Percentiles rank a stretch among this genome's conserved stretches.
Evolutionary conservation across 2,329 filamentous ascomycete species (phyloP).

Genomic region (Colletotrichum simmondsii): DNA sequence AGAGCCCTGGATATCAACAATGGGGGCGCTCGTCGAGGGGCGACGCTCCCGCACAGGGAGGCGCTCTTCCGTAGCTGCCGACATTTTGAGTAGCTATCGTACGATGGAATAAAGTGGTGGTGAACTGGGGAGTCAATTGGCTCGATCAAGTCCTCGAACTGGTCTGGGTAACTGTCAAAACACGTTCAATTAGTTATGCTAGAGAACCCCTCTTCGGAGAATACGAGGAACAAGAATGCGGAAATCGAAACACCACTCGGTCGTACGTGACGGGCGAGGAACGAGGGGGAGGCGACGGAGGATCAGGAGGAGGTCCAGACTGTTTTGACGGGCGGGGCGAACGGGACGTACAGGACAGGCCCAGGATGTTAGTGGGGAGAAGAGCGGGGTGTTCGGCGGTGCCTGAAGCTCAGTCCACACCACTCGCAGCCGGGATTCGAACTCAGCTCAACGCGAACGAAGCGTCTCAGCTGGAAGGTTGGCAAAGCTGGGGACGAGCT

Average conservation of each 20-base stretch:
- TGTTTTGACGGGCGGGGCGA: constrained; percentile 18
- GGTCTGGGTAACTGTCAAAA: neutral
- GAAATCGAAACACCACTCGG: constrained; percentile 15
- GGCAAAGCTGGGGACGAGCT: neutral
- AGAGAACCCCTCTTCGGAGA: neutral
- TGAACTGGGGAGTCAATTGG: constrained; percentile 9
- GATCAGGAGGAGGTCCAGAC: constrained; percentile 23
- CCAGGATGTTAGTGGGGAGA: constrained; percentile 30
- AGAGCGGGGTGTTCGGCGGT: constrained; percentile 28
- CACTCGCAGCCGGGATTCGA: constrained; percentile 17
- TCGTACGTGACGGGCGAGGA: neutral
- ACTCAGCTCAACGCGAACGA: constrained; percentile 9
- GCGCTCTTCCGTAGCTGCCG: constrained; percentile 41
- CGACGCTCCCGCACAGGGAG: constrained; percentile 77
- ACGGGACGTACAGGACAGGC: constrained; percentile 23
- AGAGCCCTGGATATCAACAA: constrained; percentile 86
- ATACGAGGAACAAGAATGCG: neutral
- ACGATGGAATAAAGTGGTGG: neutral
- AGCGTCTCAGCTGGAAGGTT: neutral
- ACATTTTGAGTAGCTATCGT: constrained; percentile 41
- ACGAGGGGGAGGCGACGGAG: neutral
- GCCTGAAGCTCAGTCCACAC: constrained; percentile 32
- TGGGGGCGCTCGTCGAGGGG: constrained; percentile 83
- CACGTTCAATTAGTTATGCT: neutral
- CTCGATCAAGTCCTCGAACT: neutral